Conservation (phyloP, 192 early-diverging fungal genomes). For the Coemansia sp. region DNA sequence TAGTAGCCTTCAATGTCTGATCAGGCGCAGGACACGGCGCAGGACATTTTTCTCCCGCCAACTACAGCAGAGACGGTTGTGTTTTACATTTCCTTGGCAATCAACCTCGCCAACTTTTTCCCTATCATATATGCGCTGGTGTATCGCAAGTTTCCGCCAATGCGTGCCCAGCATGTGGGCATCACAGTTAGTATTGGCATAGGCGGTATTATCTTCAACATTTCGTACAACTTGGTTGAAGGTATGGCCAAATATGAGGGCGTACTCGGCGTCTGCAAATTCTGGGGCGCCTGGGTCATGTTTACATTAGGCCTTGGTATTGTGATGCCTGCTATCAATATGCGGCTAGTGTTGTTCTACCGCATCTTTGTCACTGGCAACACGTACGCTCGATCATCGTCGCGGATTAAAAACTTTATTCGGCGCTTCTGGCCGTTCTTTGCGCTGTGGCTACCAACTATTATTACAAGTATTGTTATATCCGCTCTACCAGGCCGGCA, state of each 20-base stretch:
- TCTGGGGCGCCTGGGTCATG: slow-evolving; percentile 40
- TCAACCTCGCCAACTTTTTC: slow-evolving; percentile 28
- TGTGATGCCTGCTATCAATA: slow-evolving; percentile 27
- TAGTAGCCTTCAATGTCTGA: slow-evolving; percentile 1
- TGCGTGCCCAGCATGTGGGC: slow-evolving; percentile 44
- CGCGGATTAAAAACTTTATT: slow-evolving; percentile 18
- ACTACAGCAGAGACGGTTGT: slow-evolving; percentile 31
- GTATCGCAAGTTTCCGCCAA: slow-evolving; percentile 37
- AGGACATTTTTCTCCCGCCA: slow-evolving; percentile 32
- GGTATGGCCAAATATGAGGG: slow-evolving; percentile 44
- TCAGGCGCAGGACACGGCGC: slow-evolving; percentile 24
- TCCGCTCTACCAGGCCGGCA: slow-evolving; percentile 23
- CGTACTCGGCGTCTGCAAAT: slow-evolving; percentile 27
- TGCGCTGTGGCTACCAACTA: slow-evolving; percentile 25
- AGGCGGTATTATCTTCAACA: slow-evolving; percentile 38
- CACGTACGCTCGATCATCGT: slow-evolving; percentile 18
- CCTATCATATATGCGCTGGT: slow-evolving; percentile 30
- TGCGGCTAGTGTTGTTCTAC: slow-evolving; percentile 41
- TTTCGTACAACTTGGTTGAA: slow-evolving; percentile 36
- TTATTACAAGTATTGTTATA: slow-evolving; percentile 32
- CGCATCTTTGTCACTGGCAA: slow-evolving; percentile 40
- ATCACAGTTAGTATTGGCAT: slow-evolving; percentile 33
- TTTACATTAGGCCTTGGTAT: slow-evolving; percentile 30
- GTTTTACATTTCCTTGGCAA: slow-evolving; percentile 26
- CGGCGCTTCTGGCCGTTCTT: slow-evolving; percentile 44